Evolutionary conservation across 2,329 filamentous ascomycete genomes (phyloP), one percentile per base, ranked within the genome.

Genomic region (Xylariaceae sp.): DNA sequence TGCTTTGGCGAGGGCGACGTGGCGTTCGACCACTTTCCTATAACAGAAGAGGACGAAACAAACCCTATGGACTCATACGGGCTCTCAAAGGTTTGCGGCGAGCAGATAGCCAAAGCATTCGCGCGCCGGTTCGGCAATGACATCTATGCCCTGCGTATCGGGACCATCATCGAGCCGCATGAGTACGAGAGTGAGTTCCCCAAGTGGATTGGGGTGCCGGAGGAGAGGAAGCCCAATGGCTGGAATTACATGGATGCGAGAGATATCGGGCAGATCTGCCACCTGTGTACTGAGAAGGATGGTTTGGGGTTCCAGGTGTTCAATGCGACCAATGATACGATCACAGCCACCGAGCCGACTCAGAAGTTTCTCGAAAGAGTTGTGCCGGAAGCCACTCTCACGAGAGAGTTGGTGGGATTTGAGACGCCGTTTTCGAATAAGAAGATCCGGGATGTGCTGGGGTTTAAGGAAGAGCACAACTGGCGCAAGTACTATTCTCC

Each of bases 231-330:
- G 61, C 70, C 76, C 1, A 83, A 85, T 63, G 82, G 79, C 0
- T 86, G 82, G 82, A 77, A 74, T 19, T 86, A 86, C 64, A 82
- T 81, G 19, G 83, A 86, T 64, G 80, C 80, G 0, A 67, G 81
- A 3, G 83, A 86, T 60, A 65, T 86, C 2, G 83, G 81, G 0
- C 79, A 81, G 66, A 85, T 86, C 53, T 84, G 80, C 62, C 71
- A 84, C 57, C 62, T 79, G 8, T 76, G 72, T 16, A 72, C 85
- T 4, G 59, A 74, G 55, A 79, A 76, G 59, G 73, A 75, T 62
- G 80, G 79, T 0, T 62, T 86, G 9, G 82, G 82, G 0, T 86
- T 83, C 60, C 80, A 85, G 63, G 70, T 85, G 0, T 86, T 85
- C 67, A 86, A 86, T 62, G 82, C 81, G 1, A 83, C 80, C 0